Evolutionary conservation across 2,329 filamentous ascomycete species (phyloP).

Genomic region (Penicillium frequentans): DNA sequence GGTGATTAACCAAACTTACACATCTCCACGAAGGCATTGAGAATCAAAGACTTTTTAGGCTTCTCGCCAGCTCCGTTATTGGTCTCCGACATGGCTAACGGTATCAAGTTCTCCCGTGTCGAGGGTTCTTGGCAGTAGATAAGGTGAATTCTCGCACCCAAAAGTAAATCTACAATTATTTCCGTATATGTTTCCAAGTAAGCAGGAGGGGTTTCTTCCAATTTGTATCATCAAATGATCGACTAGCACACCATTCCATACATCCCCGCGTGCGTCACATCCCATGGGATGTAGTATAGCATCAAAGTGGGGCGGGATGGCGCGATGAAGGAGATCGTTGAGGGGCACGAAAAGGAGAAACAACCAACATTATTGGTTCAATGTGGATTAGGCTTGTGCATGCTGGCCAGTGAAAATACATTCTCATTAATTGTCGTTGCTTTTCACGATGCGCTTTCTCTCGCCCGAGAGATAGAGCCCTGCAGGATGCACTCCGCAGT

Average conservation of each 20-base stretch:
- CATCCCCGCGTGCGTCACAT: constrained; percentile 14
- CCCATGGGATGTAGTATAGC: constrained; percentile 19
- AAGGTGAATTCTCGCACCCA: not conserved
- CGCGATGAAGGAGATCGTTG: constrained; percentile 26
- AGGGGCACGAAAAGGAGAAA: constrained; percentile 1
- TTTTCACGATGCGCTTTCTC: not conserved
- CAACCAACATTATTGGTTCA: constrained; percentile 5
- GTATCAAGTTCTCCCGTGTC: not conserved
- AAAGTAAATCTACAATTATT: not conserved
- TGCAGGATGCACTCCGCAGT: not conserved
- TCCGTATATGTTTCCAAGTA: not conserved
- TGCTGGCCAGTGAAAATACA: not conserved
- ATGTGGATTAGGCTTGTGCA: not conserved
- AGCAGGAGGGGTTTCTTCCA: not conserved
- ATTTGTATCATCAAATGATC: constrained; percentile 1
- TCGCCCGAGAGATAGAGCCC: constrained; percentile 16
- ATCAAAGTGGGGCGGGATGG: constrained; percentile 39
- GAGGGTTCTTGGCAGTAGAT: not conserved
- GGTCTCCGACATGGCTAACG: constrained; percentile 8
- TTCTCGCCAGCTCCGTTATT: constrained; percentile 17
- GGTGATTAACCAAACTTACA: constrained; percentile 29
- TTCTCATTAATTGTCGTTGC: not conserved
- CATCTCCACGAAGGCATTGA: constrained; percentile 55
- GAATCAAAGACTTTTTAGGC: constrained; percentile 48
- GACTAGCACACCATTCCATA: constrained; percentile 5